phyloP scores from a whole-genome alignment of 2,329 filamentous ascomycete genomes.

The Neurospora sp. region DNA sequence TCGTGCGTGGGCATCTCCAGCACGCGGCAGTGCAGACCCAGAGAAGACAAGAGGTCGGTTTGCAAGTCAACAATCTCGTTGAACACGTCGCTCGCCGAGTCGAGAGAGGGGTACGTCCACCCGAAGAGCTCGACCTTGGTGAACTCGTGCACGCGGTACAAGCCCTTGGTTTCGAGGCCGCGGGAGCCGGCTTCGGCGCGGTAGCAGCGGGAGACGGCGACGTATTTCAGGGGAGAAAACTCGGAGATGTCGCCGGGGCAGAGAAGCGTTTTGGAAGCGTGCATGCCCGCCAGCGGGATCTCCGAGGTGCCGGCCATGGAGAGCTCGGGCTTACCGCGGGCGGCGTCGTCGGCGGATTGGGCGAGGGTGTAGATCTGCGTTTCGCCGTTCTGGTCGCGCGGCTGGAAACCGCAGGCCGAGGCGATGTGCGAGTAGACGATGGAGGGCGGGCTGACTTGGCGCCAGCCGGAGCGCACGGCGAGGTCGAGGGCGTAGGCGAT shows the following conservation, averaged over 20 bases:
- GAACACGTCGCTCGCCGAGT: slow-evolving; percentile 51
- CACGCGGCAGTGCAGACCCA: slow-evolving; percentile 77
- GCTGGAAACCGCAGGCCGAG: slow-evolving; percentile 86
- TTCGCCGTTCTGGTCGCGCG: slow-evolving; percentile 80
- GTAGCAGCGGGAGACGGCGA: slow-evolving; percentile 86
- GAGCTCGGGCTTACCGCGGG: slow-evolving; percentile 55
- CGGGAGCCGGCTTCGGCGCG: slow-evolving; percentile 88
- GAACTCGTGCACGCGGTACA: slow-evolving; percentile 97
- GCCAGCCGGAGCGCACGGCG: slow-evolving; percentile 67
- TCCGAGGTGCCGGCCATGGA: slow-evolving; percentile 84
- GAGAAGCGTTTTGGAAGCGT: slow-evolving; percentile 58
- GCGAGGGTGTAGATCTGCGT: slow-evolving; percentile 82
- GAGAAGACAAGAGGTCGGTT: slow-evolving; percentile 65
- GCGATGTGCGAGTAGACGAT: slow-evolving; percentile 90
- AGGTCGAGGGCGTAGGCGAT: slow-evolving; percentile 74
- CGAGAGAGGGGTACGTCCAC: slow-evolving; percentile 59
- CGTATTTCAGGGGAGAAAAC: slow-evolving; percentile 62
- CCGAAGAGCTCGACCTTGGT: slow-evolving; percentile 97
- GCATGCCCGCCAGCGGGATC: slow-evolving; percentile 87
- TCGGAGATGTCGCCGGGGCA: slow-evolving; percentile 36
- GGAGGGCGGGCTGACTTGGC: slow-evolving; percentile 71
- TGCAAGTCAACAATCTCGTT: slow-evolving; percentile 82
- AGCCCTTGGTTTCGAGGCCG: slow-evolving; percentile 82
- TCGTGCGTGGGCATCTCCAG: slow-evolving; percentile 88
- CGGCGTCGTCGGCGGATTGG: slow-evolving; percentile 53